phyloP scores from a whole-genome alignment of 192 early-diverging fungal genomes.

The Backusella mclennaniae region DNA sequence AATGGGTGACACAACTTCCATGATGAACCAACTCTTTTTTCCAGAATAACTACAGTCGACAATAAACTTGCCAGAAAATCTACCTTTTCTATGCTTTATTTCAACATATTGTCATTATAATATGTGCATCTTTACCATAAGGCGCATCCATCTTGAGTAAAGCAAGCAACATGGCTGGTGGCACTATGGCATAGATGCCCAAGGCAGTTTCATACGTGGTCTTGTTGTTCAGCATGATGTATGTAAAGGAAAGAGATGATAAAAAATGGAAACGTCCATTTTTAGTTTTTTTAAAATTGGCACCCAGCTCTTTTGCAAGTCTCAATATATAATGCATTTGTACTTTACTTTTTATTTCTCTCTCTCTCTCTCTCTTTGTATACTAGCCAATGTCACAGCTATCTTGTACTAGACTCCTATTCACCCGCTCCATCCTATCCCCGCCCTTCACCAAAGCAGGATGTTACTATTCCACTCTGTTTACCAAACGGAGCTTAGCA shows the following conservation, averaged over 20 bases:
- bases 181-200: conserved; percentile 13
- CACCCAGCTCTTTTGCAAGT: neutral
- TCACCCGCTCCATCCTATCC: neutral
- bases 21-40: conserved; percentile 33
- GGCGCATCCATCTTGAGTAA: conserved; percentile 21
- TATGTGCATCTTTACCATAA: conserved; percentile 24
- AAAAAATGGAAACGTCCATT: neutral
- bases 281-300: neutral
- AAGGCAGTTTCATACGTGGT: conserved; percentile 11
- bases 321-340: neutral
- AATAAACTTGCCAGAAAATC: conserved; percentile 13
- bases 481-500: neutral
- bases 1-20: conserved; percentile 36
- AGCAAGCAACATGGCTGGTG: neutral
- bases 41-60: conserved; percentile 20
- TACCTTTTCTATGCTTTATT: neutral
- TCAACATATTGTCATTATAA: too few relatives aligned
- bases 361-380: neutral
- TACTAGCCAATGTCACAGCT: neutral
- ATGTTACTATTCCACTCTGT: neutral
- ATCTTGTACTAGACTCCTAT: neutral
- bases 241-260: too few relatives aligned
- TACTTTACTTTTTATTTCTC: neutral
- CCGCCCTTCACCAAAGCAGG: neutral
- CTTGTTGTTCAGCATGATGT: neutral